A percentile compares a stretch with the other conserved stretches of the same genome.
Evolutionary conservation across 805 yeast species (phyloP).

Genomic region (Scheffersomyces spartinae): DNA sequence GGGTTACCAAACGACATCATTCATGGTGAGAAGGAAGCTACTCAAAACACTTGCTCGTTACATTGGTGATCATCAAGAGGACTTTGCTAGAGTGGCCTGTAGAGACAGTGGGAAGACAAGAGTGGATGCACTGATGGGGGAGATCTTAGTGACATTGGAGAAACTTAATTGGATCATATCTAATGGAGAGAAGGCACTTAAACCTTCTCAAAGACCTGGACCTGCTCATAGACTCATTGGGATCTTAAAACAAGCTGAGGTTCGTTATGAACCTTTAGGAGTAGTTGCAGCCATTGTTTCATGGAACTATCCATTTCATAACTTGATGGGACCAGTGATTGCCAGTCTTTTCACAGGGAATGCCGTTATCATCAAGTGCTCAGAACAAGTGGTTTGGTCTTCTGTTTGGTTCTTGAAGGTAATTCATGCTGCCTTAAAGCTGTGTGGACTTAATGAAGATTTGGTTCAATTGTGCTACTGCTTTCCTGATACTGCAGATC

Average conservation of each 20-base stretch:
- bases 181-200: slow-evolving; percentile 66
- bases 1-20: slow-evolving; percentile 39
- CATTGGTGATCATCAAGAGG: slow-evolving; percentile 72
- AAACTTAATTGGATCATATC: slow-evolving; percentile 82
- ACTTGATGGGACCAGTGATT: slow-evolving; percentile 82
- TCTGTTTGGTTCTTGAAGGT: slow-evolving; percentile 66
- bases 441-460: slow-evolving; percentile 68
- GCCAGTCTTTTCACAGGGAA: slow-evolving; percentile 89
- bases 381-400: slow-evolving; percentile 95
- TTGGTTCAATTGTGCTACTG: slow-evolving; percentile 83
- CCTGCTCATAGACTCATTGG: slow-evolving; percentile 78
- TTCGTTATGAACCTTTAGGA: slow-evolving; percentile 86
- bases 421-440: slow-evolving; percentile 58
- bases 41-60: slow-evolving; percentile 60
- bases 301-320: slow-evolving; percentile 98
- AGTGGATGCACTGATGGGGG: slow-evolving; percentile 95
- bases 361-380: slow-evolving; percentile 83
- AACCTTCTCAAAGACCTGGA: slow-evolving; percentile 71
- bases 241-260: slow-evolving; percentile 80
- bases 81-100: slow-evolving; percentile 85
- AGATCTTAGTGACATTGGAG: slow-evolving; percentile 88
- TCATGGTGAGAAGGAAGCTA: slow-evolving; percentile 58
- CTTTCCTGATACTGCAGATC: slow-evolving; percentile 81
- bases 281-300: slow-evolving; percentile 83
- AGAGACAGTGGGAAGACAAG: slow-evolving; percentile 94